phyloP scores from a whole-genome alignment of 169 alveolate genomes.

The Eimeria nieschulzi region DNA sequence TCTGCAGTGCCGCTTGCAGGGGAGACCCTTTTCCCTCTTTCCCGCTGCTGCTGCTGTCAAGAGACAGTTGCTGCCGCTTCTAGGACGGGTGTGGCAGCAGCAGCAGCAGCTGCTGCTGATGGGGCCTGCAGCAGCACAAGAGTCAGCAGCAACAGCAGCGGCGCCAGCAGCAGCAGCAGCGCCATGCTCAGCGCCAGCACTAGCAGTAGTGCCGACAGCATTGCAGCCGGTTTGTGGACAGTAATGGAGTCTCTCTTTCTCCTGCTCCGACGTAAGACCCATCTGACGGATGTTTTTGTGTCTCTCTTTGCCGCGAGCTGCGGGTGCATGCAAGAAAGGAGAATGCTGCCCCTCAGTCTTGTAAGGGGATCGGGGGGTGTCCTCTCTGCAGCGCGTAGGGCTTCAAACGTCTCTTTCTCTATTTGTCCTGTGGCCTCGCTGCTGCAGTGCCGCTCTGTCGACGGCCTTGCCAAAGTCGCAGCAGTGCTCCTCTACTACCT shows the following conservation, averaged over 20 bases:
- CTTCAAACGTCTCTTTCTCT: too few species aligned
- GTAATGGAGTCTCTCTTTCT: not conserved
- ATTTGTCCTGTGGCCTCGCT: not conserved
- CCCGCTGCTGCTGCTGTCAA: not conserved
- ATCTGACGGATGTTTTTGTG: too few species aligned
- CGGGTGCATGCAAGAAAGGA: too few species aligned
- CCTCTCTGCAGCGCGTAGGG: too few species aligned
- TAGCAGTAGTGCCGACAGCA: not conserved
- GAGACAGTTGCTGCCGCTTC: not conserved
- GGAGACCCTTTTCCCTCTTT: too few species aligned
- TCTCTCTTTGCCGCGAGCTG: too few species aligned
- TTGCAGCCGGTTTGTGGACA: not conserved
- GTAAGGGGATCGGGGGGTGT: too few species aligned
- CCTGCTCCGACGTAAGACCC: not conserved
- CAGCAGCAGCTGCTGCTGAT: not conserved
- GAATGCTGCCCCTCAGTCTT: too few species aligned
- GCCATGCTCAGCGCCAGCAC: too few species aligned
- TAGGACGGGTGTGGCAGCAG: not conserved
- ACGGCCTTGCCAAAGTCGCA: not conserved
- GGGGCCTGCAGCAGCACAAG: not conserved
- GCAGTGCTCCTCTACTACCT: not conserved
- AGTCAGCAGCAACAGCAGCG: not conserved
- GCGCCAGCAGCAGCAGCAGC: not conserved
- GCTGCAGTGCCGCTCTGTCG: constrained; percentile 2
- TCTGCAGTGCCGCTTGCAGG: not conserved